Evolutionary conservation across 176 grass and related monocot genomes (phyloP), one percentile per base, ranked within the genome.

Genomic region (Musa schizocarpa): DNA sequence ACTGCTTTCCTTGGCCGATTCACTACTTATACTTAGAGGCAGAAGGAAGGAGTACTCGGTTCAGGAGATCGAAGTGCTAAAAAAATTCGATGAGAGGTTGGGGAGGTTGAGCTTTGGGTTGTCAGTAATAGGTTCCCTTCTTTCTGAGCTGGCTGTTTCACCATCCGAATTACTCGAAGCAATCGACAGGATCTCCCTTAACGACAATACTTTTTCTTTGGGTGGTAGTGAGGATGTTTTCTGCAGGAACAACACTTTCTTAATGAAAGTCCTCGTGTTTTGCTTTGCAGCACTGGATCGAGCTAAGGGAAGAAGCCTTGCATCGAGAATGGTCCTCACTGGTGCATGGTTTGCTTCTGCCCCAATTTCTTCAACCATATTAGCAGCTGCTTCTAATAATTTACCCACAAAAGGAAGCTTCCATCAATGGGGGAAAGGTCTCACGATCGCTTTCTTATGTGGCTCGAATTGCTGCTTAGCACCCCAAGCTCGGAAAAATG

Each of bases 331-430:
- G 96, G 83, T 92, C 63, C 84, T 95, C 9, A 79, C 88, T 0
- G 86, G 96, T 76, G 88, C 96, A 76, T 99, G 96, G 91, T 79
- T 99, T 54, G 91, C 91, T 86, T 86, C 96, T 61, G 81, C 88
- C 49, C 96, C 96, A 10, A 81, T 99, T 65, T 94, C 91, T 2
- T 95, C 88, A 3, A 82, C 52, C 10, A 77, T 95, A 54, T 77
- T 99, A 77, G 84, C 91, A 72, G 91, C 96, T 23, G 90, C 89
- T 3, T 87, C 86, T 6, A 88, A 81, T 75, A 99, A 85, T 50
- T 52, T 99, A 21, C 87, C 91, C 2, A 73, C 83, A 70, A 99
- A 92, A 85, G 85, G 87, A 51, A 64, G 76, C 27, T 92, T 95
- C 76, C 88, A 95, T 68, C 78, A 93, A 14, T 86, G 86, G 78